Percentiles rank a stretch among this genome's conserved stretches.
Conservation (phyloP, 805 yeast genomes). For the Metschnikowia anglica region DNA sequence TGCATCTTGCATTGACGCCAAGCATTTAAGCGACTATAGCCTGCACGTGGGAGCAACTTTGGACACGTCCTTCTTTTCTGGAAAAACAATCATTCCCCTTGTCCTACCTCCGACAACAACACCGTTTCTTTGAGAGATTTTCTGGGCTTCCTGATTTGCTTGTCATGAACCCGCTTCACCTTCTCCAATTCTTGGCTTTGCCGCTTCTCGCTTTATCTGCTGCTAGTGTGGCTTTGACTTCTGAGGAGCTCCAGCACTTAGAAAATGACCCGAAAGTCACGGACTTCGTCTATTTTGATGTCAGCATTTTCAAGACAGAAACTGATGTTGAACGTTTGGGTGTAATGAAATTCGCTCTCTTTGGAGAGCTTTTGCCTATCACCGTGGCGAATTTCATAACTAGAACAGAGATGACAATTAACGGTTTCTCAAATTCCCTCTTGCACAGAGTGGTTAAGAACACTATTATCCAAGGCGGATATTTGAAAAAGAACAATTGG, state of each 20-base stretch:
- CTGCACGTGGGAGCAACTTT: no score
- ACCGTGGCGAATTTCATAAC: constrained; percentile 39
- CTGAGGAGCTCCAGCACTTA: constrained; percentile 23
- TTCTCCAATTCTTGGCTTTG: constrained; percentile 7
- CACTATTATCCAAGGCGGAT: constrained; percentile 44
- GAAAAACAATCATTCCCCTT: no score
- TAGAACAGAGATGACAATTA: constrained; percentile 28
- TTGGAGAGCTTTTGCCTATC: constrained; percentile 20
- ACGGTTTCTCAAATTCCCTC: constrained; percentile 23
- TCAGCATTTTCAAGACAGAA: constrained; percentile 29
- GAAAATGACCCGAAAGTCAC: constrained; percentile 50
- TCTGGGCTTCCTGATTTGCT: no score
- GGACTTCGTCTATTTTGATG: constrained; percentile 44
- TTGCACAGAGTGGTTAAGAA: constrained; percentile 39
- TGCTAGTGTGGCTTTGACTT: constrained; percentile 9
- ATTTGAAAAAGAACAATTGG: constrained; percentile 17
- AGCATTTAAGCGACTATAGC: no score
- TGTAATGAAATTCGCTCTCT: constrained; percentile 29
- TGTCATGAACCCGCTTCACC: constrained; percentile 8
- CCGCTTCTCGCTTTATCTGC: constrained; percentile 9
- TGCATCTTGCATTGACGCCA: no score
- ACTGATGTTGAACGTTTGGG: constrained; percentile 33
- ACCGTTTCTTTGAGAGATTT: no score
- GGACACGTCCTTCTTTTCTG: no score
- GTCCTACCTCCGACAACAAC: no score